Evolutionary conservation across 768 basidiomycete genomes (phyloP).

Genomic region (Lentinula lateritia): DNA sequence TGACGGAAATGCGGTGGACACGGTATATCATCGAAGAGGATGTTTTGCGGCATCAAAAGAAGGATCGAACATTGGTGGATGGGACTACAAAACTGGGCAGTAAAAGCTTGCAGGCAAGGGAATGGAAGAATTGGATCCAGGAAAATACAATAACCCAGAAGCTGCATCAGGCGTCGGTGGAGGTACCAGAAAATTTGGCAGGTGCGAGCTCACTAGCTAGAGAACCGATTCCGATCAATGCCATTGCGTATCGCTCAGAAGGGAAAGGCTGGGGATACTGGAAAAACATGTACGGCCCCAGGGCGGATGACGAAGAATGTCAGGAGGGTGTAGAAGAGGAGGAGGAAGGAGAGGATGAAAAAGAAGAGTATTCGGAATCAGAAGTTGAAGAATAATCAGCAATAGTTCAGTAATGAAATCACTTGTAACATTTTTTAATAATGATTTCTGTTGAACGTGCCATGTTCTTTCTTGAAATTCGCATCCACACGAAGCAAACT

Average conservation of each 20-base stretch:
- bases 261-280: neutral
- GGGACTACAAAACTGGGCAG: constrained; percentile 1
- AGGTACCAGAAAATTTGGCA: too few relatives aligned
- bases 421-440: too few relatives aligned
- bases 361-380: too few relatives aligned
- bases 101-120: neutral
- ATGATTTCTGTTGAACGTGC: too few relatives aligned
- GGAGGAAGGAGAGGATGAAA: too few relatives aligned
- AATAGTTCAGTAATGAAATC: too few relatives aligned
- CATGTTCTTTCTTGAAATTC: too few relatives aligned
- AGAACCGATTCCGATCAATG: too few relatives aligned
- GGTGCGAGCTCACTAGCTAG: too few relatives aligned
- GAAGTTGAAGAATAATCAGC: too few relatives aligned
- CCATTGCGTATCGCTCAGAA: neutral
- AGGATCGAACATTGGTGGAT: neutral
- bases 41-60: neutral
- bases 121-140: neutral
- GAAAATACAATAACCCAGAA: neutral
- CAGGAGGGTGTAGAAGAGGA: neutral
- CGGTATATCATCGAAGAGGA: constrained; percentile 3
- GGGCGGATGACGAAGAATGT: too few relatives aligned
- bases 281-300: neutral
- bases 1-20: constrained; percentile 1
- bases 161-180: neutral
- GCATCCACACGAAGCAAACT: too few relatives aligned